Base-by-base conservation (phyloP, 495 filamentous ascomycete genomes). In the Penicillium coprophilum region DNA sequence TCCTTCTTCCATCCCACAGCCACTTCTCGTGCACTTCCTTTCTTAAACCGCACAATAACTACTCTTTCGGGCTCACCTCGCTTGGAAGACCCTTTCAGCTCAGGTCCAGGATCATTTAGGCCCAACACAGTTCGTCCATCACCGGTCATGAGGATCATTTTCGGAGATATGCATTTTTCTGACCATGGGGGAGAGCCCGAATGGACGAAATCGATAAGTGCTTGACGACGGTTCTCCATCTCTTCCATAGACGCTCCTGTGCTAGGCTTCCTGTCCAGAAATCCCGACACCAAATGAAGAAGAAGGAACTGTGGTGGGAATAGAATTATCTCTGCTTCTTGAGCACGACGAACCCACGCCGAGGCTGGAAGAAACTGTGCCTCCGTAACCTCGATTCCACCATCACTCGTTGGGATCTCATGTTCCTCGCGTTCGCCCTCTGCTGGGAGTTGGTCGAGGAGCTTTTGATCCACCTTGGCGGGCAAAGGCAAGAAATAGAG, bases 261-360 rank as follows among this genome's bases (percentile, higher is more conserved):
- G 19, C 68, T 34, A 21, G 81, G 61, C 38, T 70, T 60, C 36
- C 77, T 65, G 52, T 74, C 74, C 32, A 92, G 68, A 56, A 88
- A 90, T 11, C 77, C 73, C 3, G 87, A 73, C 6, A 95, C 72
- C 0, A 89, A 64, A 20, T 82, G 75, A 11, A 96, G 72, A 0
- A 98, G 81, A 60, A 92, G 88, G 68, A 85, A 89, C 62, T 98
- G 94, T 3, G 94, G 94, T 27, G 94, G 94, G 63, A 91, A 96
- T 1, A 98, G 77, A 50, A 95, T 87, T 43, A 97, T 85, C 38
- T 91, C 82, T 9, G 82, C 85, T 0, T 60, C 66, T 4, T 70
- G 69, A 10, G 87, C 84, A 55, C 82, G 75, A 1, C 71, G 70
- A 23, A 96, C 71, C 90, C 93, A 97, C 36, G 78, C 77, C 8